These are phyloP conservation scores for Tilletia caries DNA, from an alignment of 1,284 basidiomycete species.

Conservation along the genomic window DNA sequence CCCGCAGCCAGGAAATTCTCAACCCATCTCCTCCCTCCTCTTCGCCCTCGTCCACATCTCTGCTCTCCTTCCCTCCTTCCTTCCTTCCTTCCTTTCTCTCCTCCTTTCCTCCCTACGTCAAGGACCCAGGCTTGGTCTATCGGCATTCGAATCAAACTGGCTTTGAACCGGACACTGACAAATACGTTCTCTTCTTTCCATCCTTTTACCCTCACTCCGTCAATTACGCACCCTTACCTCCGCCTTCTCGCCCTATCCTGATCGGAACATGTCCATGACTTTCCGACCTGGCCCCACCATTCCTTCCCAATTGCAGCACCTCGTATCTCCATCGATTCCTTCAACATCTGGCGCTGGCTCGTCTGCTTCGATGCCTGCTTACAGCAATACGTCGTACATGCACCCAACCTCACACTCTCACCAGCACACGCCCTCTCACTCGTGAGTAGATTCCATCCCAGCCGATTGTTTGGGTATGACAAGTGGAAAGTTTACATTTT, in stretches of 20 bases:
- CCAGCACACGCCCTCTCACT: not conserved
- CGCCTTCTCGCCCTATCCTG: too few species aligned
- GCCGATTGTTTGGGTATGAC: not conserved
- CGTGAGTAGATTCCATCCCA: not conserved
- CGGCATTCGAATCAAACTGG: not conserved
- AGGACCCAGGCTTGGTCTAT: too few species aligned
- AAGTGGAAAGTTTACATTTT: too few species aligned
- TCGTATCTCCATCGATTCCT: not conserved
- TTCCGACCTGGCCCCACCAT: not conserved
- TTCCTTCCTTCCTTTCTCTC: not conserved
- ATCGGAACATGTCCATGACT: too few species aligned
- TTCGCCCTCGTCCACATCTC: not conserved
- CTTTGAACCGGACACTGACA: not conserved
- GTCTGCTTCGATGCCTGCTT: constrained; percentile 1
- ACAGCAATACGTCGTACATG: constrained; percentile 8
- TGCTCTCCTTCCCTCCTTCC: not conserved
- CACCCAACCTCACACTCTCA: not conserved
- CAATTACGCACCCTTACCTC: too few species aligned
- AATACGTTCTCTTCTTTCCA: not conserved
- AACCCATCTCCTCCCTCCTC: not conserved
- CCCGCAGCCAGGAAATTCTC: not conserved
- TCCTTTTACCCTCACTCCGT: not conserved
- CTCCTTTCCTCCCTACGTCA: too few species aligned
- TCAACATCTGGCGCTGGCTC: constrained; percentile 11
- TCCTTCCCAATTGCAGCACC: not conserved